Base-by-base conservation (phyloP, 306 rosid species). In the Lagenaria siceraria region DNA sequence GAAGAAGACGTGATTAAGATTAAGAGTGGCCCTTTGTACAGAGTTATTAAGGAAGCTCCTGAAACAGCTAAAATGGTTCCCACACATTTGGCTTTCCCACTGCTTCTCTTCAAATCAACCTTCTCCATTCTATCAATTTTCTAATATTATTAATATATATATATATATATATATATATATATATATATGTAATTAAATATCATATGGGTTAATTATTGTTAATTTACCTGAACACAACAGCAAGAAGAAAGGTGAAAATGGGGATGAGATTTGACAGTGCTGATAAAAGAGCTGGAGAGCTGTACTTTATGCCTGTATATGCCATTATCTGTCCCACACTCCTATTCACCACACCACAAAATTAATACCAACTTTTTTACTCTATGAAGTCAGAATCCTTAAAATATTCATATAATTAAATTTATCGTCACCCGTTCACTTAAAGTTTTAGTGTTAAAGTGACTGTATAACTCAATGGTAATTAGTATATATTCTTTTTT, bases 71-170 rank as follows among this genome's bases (percentile, higher is more conserved):
- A 75, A 36, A 87, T 42, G 35, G 90, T 74, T 79, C 90, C 90
- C 24, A 87, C 12, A 82, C 84, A 54, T 81, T 83, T 87, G 70
- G 85, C 80, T 75, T 74, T 81, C 33, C 85, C 70, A 64, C 78
- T 85, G 43, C 21, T 33, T 15, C 55, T 81, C 33, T 80, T 82
- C 69, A 77, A 21, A 54, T 83, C 79, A 31, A 85, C 43, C 40
- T 81, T 75, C 64, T 87, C 88, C 90, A 87, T 87, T 78, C 88
- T 87, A 29, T 29, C n/a, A n/a, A n/a, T n/a, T n/a, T n/a, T n/a
- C n/a, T n/a, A n/a, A n/a, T n/a, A n/a, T n/a, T n/a, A n/a, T n/a
- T n/a, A n/a, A 29, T 29, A 29, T 29, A 29, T 29, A 29, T 29
- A 29, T 29, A 29, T 29, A 29, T 29, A 29, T 29, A 29, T 29